A percentile compares a stretch with the other conserved stretches of the same genome.
Evolutionary conservation across 257 asterid genomes (phyloP).

Genomic region (Capsicum rhomboideum): DNA sequence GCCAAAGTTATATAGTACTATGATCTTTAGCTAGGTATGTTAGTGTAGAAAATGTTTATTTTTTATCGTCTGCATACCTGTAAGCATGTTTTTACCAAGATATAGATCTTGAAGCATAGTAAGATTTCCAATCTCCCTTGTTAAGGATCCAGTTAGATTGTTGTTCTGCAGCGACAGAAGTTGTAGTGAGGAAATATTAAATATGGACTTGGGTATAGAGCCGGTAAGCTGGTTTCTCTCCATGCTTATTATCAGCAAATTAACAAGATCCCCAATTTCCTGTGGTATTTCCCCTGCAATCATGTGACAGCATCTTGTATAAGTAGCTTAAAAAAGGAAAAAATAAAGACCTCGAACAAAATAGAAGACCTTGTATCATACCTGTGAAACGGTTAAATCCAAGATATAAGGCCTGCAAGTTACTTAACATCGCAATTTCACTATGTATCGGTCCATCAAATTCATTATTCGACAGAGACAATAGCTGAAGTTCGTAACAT

Average conservation of each 20-base stretch:
- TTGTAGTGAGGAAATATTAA: conserved; percentile 13
- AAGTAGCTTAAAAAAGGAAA: background rate
- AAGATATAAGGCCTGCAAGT: background rate
- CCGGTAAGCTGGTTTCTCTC: conserved; percentile 17
- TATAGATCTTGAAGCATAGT: conserved; percentile 13
- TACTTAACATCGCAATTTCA: background rate
- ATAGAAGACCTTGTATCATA: background rate
- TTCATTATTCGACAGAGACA: background rate
- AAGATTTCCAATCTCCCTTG: conserved; percentile 18
- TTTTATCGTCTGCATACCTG: background rate
- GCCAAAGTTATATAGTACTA: background rate
- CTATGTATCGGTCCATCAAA: background rate
- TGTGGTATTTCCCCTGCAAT: background rate
- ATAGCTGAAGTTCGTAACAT: background rate
- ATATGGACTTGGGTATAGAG: conserved; percentile 5
- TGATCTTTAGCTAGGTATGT: background rate
- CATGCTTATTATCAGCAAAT: background rate
- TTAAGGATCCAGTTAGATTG: conserved; percentile 9
- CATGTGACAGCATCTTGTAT: background rate
- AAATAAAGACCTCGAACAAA: background rate
- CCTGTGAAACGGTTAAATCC: background rate
- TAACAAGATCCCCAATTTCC: background rate
- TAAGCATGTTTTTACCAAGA: background rate
- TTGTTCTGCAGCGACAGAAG: conserved; percentile 7
- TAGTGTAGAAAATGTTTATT: background rate